Base-by-base conservation (phyloP, 345 rosid species). In the Viola odorata region DNA sequence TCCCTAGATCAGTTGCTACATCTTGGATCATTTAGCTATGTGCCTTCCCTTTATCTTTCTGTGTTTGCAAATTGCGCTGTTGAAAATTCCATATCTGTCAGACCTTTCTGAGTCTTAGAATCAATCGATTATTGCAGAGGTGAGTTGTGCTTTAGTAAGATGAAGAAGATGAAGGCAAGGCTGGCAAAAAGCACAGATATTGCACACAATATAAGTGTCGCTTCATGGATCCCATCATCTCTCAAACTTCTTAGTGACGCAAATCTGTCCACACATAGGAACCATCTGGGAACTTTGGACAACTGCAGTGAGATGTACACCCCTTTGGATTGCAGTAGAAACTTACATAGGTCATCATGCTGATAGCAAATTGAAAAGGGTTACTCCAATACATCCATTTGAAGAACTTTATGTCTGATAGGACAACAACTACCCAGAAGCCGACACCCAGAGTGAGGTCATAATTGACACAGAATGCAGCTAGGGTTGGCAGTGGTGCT, bases 381-480 rank as follows among this genome's bases (percentile, higher is more conserved):
- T 65, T 74, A 54, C 65, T 71, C 74, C 79, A 68, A 10, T 65
- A 78, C 72, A 68, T 65, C 77, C 76, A 78, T 41, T 23, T 8
- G 49, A 68, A 68, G 69, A 68, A 74, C 72, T 64, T 70, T 53
- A 65, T 68, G 57, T 74, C 67, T 0, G 77, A 59, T 37, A 68
- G 66, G 51, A 68, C 63, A 47, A 64, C 64, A 3, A 78, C 82
- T 32, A 71, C 69, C 72, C 58, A 9, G 74, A 71, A 65, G 76
- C 69, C 10, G 72, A 71, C 12, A 68, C 72, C 76, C 82, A 74
- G 9, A 65, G 14, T 6, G 69, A 73, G 5, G 65, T 72, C 62
- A 65, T 64, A 12, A 59, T 71, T 8, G 77, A 69, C 64, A 65
- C 79, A 14, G 62, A 75, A 75, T 66, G 82, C 79, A 8, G 74